Base-by-base conservation (phyloP, 805 yeast genomes). In the Osmozyma mogii region DNA sequence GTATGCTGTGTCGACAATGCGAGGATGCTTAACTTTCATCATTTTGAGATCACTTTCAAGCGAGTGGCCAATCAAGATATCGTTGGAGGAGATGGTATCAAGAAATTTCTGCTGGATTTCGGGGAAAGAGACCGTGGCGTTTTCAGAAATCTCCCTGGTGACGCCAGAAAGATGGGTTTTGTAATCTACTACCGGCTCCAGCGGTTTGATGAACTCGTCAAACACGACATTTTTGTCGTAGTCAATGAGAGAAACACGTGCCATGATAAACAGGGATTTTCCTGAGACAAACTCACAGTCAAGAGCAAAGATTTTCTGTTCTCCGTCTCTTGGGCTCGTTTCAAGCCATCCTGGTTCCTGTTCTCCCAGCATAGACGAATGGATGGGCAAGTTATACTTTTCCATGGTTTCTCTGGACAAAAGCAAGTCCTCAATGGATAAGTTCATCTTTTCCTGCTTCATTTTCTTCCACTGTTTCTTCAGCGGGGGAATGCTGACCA, bases 251-350 rank as follows among this genome's bases (percentile, higher is more conserved):
- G 95, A 82, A 0, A 84, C 73, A 30, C 96, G 65, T 0, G 97
- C 75, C n/a, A n/a, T n/a, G n/a, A n/a, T n/a, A n/a, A n/a, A n/a
- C 23, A 89, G 60, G 1, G 74, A 94, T 24, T 68, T 65, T 0
- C 85, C 87, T 1, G 46, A 38, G 0, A 60, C 70, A 85, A 89
- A 92, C 56, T 89, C 98, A 62, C 98, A 92, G 56, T 89, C 98
- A 12, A 92, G 41, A 0, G 94, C 92, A 57, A 73, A 84, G 0
- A 81, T 72, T 80, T 24, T 72, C 72, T 1, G 60, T 66, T 78
- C 81, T 81, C 4, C 60, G 67, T 1, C 43, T 41, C 1, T 30
- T 22, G 17, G 32, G 35, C 3, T 29, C 32, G n/a, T 31, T 27
- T 8, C 35, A 27, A 13, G 7, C 23, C 25, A 20, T 15, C 23